Conservation (phyloP, 1,139 yeast species). For the Saccharomyces pastorianus region DNA sequence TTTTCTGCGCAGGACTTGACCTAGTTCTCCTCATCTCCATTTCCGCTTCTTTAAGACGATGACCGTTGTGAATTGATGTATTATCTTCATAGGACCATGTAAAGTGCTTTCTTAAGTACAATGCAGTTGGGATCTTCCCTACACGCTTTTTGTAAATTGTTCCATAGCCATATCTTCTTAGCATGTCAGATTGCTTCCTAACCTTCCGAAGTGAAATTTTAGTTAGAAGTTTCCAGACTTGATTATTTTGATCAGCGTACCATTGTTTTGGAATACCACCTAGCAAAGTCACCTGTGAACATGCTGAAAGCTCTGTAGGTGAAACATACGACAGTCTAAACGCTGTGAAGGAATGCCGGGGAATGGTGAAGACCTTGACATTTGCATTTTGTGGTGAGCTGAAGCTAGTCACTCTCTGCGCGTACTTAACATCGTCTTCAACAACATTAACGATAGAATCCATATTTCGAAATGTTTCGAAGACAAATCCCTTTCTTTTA, state of each 20-base stretch:
- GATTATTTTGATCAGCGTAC: conserved; percentile 36
- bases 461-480: not conserved
- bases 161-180: conserved; percentile 11
- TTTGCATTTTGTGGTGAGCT: not conserved
- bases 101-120: not conserved
- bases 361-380: conserved; percentile 19
- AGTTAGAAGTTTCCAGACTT: conserved; percentile 15
- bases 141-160: conserved; percentile 5
- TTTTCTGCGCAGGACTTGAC: not conserved
- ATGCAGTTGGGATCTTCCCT: not conserved
- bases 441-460: not conserved
- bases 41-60: not conserved
- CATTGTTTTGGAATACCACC: conserved; percentile 64
- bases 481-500: not conserved
- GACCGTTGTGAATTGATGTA: not conserved
- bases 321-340: conserved; percentile 49
- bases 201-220: conserved; percentile 25
- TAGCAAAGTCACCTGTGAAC: conserved; percentile 40
- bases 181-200: conserved; percentile 8
- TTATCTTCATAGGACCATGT: not conserved
- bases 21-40: not conserved
- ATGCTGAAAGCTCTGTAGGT: conserved; percentile 42
- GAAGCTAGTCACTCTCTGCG: not conserved
- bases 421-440: not conserved
- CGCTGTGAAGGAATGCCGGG: conserved; percentile 52